Evolutionary conservation across 768 basidiomycete species (phyloP).

Genomic region (Panellus pusillus): DNA sequence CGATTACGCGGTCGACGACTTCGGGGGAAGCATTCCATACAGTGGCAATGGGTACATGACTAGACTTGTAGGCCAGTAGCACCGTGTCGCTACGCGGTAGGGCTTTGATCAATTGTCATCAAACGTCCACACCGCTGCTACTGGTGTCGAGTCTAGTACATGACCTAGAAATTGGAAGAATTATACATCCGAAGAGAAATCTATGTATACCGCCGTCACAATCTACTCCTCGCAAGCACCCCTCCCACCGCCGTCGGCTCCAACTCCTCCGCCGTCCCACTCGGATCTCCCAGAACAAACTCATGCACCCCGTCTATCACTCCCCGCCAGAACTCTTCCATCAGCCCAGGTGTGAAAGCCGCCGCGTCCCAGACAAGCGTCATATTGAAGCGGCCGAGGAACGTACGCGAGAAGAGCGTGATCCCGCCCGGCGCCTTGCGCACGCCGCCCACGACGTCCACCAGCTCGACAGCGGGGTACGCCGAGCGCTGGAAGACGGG

Average conservation of each 20-base stretch:
- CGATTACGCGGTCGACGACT: too few species aligned
- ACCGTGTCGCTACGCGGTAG: too few species aligned
- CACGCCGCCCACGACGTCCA: slow-evolving; percentile 2
- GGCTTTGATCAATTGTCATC: too few species aligned
- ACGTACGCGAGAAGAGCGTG: neutral
- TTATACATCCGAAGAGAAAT: too few species aligned
- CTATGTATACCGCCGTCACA: too few species aligned
- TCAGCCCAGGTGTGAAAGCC: neutral
- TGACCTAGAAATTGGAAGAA: too few species aligned
- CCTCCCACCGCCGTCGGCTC: neutral
- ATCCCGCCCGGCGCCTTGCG: slow-evolving; percentile 14
- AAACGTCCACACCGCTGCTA: too few species aligned
- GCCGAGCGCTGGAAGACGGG: neutral
- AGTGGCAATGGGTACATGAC: too few species aligned
- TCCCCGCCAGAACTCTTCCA: slow-evolving; percentile 4
- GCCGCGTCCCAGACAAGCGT: slow-evolving; percentile 11
- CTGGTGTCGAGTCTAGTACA: too few species aligned
- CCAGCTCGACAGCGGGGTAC: slow-evolving; percentile 11
- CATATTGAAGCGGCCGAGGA: neutral
- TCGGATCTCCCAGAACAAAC: slow-evolving; percentile 1
- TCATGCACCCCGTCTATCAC: slow-evolving; percentile 1
- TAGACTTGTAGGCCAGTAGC: too few species aligned
- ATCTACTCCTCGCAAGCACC: too few species aligned
- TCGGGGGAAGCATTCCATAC: too few species aligned
- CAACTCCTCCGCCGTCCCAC: neutral